Evolutionary conservation across 2,329 filamentous ascomycete genomes (phyloP).

Genomic region (Penicillium capsulatum): DNA sequence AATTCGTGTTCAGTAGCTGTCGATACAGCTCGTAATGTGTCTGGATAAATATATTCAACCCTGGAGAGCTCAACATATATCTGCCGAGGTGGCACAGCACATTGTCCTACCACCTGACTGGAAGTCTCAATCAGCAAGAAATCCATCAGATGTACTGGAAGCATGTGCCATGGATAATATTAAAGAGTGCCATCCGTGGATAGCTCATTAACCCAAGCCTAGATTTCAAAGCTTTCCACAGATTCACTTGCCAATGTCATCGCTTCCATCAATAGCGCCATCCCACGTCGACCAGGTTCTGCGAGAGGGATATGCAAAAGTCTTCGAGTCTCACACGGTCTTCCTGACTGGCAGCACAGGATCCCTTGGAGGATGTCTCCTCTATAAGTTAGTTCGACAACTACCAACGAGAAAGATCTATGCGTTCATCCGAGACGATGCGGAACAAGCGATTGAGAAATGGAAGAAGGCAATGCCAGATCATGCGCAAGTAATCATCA

Average conservation of each 20-base stretch:
- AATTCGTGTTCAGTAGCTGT: too few relatives aligned
- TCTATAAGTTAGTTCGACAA: conserved; percentile 33
- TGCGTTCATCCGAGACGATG: conserved; percentile 24
- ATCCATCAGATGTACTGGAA: too few relatives aligned
- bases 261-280: not conserved
- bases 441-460: conserved; percentile 25
- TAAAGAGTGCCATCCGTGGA: too few relatives aligned
- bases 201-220: too few relatives aligned
- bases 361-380: conserved; percentile 31
- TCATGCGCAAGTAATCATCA: conserved; percentile 25
- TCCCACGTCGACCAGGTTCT: conserved; percentile 15
- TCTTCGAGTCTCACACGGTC: conserved; percentile 26
- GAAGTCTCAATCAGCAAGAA: too few relatives aligned
- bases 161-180: too few relatives aligned
- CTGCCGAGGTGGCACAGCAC: too few relatives aligned
- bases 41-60: too few relatives aligned
- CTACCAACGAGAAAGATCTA: conserved; percentile 32
- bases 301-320: conserved; percentile 24
- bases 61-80: too few relatives aligned
- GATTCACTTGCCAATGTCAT: not conserved
- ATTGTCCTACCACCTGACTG: too few relatives aligned
- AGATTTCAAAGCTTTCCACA: too few relatives aligned
- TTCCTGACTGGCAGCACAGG: conserved; percentile 32
- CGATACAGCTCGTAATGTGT: too few relatives aligned
- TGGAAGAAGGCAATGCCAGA: conserved; percentile 29